Evolutionary conservation across 2,329 filamentous ascomycete species (phyloP), one percentile per base, ranked within the genome.

Genomic region (Didymosphaeria variabile): DNA sequence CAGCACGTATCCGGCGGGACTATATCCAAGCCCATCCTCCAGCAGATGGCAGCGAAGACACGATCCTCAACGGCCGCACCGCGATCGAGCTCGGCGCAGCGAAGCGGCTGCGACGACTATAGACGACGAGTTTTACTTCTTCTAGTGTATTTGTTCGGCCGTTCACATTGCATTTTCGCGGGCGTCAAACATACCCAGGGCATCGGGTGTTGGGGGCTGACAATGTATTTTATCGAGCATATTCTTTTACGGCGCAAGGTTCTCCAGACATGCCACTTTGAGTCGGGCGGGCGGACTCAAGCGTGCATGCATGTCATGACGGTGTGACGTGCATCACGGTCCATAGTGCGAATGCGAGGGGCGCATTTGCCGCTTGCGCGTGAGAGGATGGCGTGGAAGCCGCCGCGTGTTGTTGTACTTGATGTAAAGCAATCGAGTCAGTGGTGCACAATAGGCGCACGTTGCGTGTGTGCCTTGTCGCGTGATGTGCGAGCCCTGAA

Each of bases 1-100:
- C 90, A 3, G 79, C 81, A 29, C 73, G 77, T 38, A 82, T 84
- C 57, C 72, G 81, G 54, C 69, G 70, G 47, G 80, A 82, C 62
- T 82, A 81, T 60, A 77, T 78, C n/a, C 66, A 74, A 56, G 68
- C 70, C 15, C 67, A 79, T 45, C 75, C 77, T 8, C 74, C 72
- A 3, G 67, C 72, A 23, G 65, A 67, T 10, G 74, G 72, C 19
- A 71, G 67, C 52, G 72, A 73, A 54, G 72, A 72, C 15, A 51
- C 66, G 52, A 67, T 74, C 47, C 60, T 77, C 34, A 73, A 73
- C 63, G 76, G 76, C 44, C 70, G 75, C 32, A 79, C 76, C 15
- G 75, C 77, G 23, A 79, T 79, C 55, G 77, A 79, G 66, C 64
- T 75, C 38, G 76, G 76, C 15, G 71, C 72, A 4, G 68, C 72